Base-by-base conservation (phyloP, 1,284 basidiomycete genomes). In the Cryptococcus depauperatus region DNA sequence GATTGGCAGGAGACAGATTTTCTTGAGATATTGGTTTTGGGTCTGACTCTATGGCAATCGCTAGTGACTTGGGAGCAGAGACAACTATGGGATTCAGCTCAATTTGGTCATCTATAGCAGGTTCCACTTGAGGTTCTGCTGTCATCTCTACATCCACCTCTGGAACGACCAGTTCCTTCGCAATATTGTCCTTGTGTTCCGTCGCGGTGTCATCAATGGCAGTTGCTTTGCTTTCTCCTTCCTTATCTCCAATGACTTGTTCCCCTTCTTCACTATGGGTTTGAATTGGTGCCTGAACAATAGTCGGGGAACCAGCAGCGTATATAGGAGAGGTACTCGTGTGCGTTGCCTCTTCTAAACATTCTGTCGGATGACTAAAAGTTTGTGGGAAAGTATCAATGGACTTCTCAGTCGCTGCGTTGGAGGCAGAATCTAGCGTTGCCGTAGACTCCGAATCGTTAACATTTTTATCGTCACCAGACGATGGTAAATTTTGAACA, bases 181-280 rank as follows among this genome's bases (percentile, higher is more conserved):
- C 3, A 56, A 60, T 3, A 50, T 48, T 16, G 58, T 51, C 9
- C 21, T 37, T 13, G 43, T 62, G 62, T 32, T 62, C 47, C 18
- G 53, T 54, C 16, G 62, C 51, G 5, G 62, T 60, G 44, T 64
- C 60, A 27, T 64, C 62, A 44, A 64, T 61, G 4, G 60, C 59
- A 3, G 45, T 43, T 2, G 60, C 59, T 29, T 47, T 33, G n/a
- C 26, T 28, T 18, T 26, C 28, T 26, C 26, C 21, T 38, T 35
- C 16, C 18, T 21, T 5, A 4, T 30, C 13, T 4, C 29, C 29
- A 30, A 13, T 30, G 29, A 30, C 16, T 30, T 30, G 29, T 4
- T 27, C 10, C 1, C 38, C 11, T 7, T n/a, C 8, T 18, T 50
- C 28, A 13, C 33, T 4, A 11, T 30, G 11, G 16, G 5, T 30